Evolutionary conservation across 345 rosid genomes (phyloP).

Genomic region (Gossypium ekmanianum): DNA sequence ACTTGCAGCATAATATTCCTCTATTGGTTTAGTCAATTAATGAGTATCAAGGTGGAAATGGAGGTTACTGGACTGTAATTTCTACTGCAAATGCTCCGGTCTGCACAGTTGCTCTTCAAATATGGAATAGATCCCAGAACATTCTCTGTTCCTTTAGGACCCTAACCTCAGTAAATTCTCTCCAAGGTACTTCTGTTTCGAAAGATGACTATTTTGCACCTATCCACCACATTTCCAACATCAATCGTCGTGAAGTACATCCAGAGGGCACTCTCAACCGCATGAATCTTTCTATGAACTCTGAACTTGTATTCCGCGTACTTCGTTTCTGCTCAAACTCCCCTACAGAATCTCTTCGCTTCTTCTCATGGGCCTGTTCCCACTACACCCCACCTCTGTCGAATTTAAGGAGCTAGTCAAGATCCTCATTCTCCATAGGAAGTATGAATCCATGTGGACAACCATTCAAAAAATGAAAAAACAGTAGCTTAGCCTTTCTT

Average conservation of each 20-base stretch:
- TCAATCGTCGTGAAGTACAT: constrained; percentile 71
- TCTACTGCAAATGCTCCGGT: background rate
- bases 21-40: background rate
- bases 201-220: constrained; percentile 75
- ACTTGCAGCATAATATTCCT: background rate
- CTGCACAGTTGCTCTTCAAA: constrained; percentile 20
- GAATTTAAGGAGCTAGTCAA: constrained; percentile 64
- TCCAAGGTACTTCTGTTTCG: constrained; percentile 19
- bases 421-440: constrained; percentile 51
- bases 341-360: constrained; percentile 67
- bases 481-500: constrained; percentile 43
- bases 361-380: constrained; percentile 83
- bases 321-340: constrained; percentile 71
- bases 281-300: constrained; percentile 44
- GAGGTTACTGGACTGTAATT: background rate
- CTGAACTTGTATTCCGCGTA: constrained; percentile 81
- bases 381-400: constrained; percentile 60
- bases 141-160: constrained; percentile 16
- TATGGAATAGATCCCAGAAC: background rate
- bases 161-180: background rate
- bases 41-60: constrained; percentile 16
- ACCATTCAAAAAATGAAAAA: constrained; percentile 61
- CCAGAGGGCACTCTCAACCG: constrained; percentile 72
- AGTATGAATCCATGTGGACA: constrained; percentile 80
- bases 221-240: constrained; percentile 76